phyloP scores from a whole-genome alignment of 2,329 filamentous ascomycete genomes.

The Pseudogymnoascus sp. region DNA sequence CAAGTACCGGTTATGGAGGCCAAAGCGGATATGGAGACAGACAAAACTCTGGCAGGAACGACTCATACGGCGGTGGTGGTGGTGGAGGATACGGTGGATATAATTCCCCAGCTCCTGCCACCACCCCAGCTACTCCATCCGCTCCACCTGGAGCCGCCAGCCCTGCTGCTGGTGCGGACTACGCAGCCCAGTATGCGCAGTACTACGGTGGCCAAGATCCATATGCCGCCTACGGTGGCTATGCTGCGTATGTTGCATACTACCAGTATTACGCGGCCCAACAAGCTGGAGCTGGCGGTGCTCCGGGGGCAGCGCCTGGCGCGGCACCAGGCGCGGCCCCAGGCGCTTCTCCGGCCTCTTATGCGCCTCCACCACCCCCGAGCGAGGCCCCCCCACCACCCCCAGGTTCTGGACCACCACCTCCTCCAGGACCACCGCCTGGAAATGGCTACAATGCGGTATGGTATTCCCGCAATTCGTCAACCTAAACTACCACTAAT shows the following conservation, averaged over 20 bases:
- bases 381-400: constrained; percentile 55
- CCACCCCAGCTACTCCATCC: constrained; percentile 26
- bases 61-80: constrained; percentile 32
- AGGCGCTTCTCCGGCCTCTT: constrained; percentile 30
- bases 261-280: constrained; percentile 63
- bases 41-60: constrained; percentile 36
- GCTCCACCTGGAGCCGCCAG: constrained; percentile 36
- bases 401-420: constrained; percentile 48
- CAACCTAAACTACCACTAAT: constrained; percentile 15
- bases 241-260: constrained; percentile 66
- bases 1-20: constrained; percentile 33
- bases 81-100: constrained; percentile 33
- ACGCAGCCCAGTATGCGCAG: constrained; percentile 73
- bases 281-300: constrained; percentile 28
- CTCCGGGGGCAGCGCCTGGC: constrained; percentile 34
- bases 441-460: constrained; percentile 52
- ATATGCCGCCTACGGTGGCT: constrained; percentile 86
- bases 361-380: constrained; percentile 51
- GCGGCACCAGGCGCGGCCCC: constrained; percentile 36
- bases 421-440: constrained; percentile 47
- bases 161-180: constrained; percentile 48
- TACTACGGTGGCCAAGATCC: constrained; percentile 73
- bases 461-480: constrained; percentile 9
- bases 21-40: constrained; percentile 45
- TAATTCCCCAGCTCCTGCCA: constrained; percentile 29